A percentile compares a stretch with the other conserved stretches of the same genome.
These are phyloP conservation scores for Trichophyton mentagrophytes DNA, from an alignment of 2,329 filamentous ascomycete genomes.

Conservation along the genomic window DNA sequence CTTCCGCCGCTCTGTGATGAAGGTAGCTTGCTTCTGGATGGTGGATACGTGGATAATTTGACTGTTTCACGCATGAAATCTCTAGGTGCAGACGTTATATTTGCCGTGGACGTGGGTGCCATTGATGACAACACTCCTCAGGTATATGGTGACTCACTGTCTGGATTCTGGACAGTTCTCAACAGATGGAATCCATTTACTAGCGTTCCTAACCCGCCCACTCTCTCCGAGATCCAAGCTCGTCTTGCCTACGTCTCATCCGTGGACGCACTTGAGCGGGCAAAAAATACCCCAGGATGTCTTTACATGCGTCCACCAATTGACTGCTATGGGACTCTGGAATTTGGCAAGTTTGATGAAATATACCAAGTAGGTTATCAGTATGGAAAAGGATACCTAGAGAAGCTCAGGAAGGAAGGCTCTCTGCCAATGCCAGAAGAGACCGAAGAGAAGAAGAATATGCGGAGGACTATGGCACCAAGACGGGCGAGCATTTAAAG, in stretches of 20 bases:
- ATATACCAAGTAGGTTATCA: constrained; percentile 81
- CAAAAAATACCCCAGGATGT: constrained; percentile 81
- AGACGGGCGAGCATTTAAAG: constrained; percentile 60
- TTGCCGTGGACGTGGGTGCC: constrained; percentile 87
- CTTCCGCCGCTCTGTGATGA: constrained; percentile 92
- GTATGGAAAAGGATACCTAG: constrained; percentile 70
- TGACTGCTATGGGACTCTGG: constrained; percentile 82
- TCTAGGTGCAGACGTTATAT: constrained; percentile 83
- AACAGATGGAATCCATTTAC: constrained; percentile 98
- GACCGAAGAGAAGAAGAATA: constrained; percentile 62
- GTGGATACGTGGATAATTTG: constrained; percentile 92
- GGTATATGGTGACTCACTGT: constrained; percentile 83
- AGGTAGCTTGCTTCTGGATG: constrained; percentile 90
- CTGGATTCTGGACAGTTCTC: constrained; percentile 84
- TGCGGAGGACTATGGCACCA: constrained; percentile 67
- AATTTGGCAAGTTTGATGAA: constrained; percentile 96
- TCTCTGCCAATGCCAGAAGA: constrained; percentile 58
- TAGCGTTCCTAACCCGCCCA: constrained; percentile 76
- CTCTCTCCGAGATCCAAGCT: constrained; percentile 88
- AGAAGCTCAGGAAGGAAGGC: constrained; percentile 63
- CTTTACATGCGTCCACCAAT: constrained; percentile 94
- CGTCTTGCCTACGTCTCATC: constrained; percentile 88
- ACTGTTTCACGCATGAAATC: constrained; percentile 96
- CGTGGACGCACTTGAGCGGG: constrained; percentile 84
- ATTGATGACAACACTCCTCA: constrained; percentile 88